Conservation (phyloP, 345 rosid species). For the Eucalyptus cloeziana region DNA sequence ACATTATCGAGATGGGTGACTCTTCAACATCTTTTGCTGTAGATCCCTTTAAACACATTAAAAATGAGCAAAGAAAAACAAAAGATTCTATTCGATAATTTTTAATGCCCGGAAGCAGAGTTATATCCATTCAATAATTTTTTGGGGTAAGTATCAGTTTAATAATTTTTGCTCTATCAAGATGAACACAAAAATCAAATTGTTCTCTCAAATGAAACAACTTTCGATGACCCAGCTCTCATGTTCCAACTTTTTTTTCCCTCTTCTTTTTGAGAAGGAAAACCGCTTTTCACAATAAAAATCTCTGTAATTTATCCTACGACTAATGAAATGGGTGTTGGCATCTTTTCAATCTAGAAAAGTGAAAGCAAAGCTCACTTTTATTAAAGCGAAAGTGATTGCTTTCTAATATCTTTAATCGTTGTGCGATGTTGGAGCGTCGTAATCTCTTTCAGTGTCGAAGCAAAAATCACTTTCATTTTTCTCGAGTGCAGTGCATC, state of each 20-base stretch:
- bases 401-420: no score
- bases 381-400: not conserved
- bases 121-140: not conserved
- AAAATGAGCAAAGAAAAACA: not conserved
- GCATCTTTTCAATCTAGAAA: not conserved
- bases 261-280: no score
- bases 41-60: not conserved
- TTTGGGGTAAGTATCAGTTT: not conserved
- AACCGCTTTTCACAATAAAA: not conserved
- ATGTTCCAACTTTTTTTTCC: not conserved
- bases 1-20: not conserved
- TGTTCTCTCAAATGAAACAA: not conserved
- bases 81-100: not conserved
- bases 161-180: not conserved
- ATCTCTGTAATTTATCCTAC: no score
- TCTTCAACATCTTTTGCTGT: not conserved
- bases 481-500: not conserved
- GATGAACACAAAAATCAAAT: not conserved
- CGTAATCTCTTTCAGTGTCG: not conserved
- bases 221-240: not conserved
- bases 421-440: rapidly evolving
- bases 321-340: not conserved
- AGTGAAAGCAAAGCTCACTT: not conserved
- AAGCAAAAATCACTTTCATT: not conserved
- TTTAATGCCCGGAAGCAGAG: not conserved